Base-by-base conservation (phyloP, 1,284 basidiomycete genomes). In the Ganoderma lucidum region DNA sequence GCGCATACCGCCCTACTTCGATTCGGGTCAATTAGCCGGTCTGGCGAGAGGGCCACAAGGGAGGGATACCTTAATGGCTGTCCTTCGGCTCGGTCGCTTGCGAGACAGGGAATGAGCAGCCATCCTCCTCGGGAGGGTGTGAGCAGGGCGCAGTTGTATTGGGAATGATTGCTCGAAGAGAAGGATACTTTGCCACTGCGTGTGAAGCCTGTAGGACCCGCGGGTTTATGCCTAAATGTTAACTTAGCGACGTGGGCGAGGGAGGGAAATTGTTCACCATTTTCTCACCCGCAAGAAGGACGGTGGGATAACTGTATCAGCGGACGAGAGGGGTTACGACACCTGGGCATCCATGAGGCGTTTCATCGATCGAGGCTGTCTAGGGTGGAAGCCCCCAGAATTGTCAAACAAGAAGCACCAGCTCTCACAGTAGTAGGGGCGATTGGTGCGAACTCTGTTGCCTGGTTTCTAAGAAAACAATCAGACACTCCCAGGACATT, bases 201-300 rank as follows among this genome's bases (percentile, higher is more conserved):
- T 72, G 71, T 62, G 71, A 72, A 70, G 17, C 51, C 37, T 39
- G 15, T n/a, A 56, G 39, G 53, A 53, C 32, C 63, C n/a, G 64
- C 65, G 63, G 67, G 66, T 60, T 48, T 62, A 63, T 71, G 72
- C 64, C 72, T 73, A 73, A 71, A 73, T 66, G 70, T 65, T 71
- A 71, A 70, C 68, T 59, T 66, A 61, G 62, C 23, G 65, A 61
- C 63, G 58, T 64, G n/a, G 62, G 64, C 53, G 65, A 28, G 44
- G 55, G 44, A 30, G 60, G n/a, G 44, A n/a, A 32, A 32, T 39
- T 39, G 41, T 14, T 44, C 59, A 30, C 32, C 10, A n/a, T 17
- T 39, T 67, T 68, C 66, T 64, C 71, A 58, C 60, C 65, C 64
- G 56, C 64, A 53, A 60, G 32, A 5, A 41, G 37, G 48, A 51